A percentile compares a stretch with the other conserved stretches of the same genome.
phyloP scores from a whole-genome alignment of 495 filamentous ascomycete genomes.

The Aspergillus kassunensis region DNA sequence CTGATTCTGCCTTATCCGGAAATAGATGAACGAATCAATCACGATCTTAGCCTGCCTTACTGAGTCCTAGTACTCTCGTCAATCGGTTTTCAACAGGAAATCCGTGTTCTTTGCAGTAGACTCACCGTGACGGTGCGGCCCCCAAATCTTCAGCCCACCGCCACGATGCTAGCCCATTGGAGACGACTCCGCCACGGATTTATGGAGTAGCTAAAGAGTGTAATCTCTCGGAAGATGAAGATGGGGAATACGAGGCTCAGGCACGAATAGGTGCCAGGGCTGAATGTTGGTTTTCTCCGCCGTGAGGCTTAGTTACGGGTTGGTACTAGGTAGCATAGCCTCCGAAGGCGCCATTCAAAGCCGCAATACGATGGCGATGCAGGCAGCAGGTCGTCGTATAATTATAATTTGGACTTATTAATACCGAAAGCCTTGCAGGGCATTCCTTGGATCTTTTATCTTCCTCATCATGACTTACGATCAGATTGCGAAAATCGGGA shows the following conservation, averaged over 20 bases:
- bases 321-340: not conserved
- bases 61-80: too few relatives aligned
- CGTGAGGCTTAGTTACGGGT: not conserved
- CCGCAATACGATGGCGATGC: not conserved
- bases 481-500: not conserved
- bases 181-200: not conserved
- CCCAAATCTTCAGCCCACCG: not conserved
- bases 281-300: not conserved
- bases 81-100: not conserved
- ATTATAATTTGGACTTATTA: not conserved
- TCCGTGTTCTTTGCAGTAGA: too few relatives aligned
- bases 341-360: not conserved
- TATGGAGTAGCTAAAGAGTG: too few relatives aligned
- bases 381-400: not conserved
- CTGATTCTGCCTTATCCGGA: not conserved
- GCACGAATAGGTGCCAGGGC: not conserved
- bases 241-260: not conserved
- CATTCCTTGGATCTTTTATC: not conserved
- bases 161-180: not conserved
- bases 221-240: too few relatives aligned
- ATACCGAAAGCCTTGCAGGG: not conserved
- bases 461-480: not conserved
- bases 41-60: too few relatives aligned
- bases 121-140: too few relatives aligned
- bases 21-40: not conserved